Percentiles rank a stretch among this genome's conserved stretches.
phyloP scores from a whole-genome alignment of 2,329 filamentous ascomycete genomes.

The Cladophialophora carrionii region DNA sequence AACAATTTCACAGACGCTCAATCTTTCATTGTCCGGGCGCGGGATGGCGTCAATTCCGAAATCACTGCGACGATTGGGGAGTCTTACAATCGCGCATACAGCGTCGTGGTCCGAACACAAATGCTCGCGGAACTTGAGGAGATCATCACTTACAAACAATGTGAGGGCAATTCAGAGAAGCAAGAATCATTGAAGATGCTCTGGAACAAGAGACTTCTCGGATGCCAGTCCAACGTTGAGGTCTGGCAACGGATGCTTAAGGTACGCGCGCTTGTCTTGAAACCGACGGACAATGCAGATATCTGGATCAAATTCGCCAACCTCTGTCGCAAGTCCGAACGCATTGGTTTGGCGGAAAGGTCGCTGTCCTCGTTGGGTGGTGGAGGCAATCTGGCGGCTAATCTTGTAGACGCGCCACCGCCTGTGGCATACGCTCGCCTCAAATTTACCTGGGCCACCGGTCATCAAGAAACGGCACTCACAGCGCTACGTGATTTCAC shows the following conservation, averaged over 20 bases:
- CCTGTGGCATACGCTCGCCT: conserved; percentile 94
- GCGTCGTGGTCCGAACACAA: conserved; percentile 96
- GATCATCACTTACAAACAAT: conserved; percentile 96
- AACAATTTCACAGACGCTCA: conserved; percentile 93
- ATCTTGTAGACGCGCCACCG: conserved; percentile 57
- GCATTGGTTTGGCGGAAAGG: conserved; percentile 93
- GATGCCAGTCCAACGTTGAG: conserved; percentile 95
- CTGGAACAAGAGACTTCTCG: conserved; percentile 93
- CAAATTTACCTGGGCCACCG: conserved; percentile 94
- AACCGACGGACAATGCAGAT: conserved; percentile 88
- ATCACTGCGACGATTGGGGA: conserved; percentile 95
- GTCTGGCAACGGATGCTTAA: conserved; percentile 99
- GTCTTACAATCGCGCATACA: conserved; percentile 95
- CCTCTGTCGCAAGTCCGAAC: conserved; percentile 92
- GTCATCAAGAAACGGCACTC: conserved; percentile 66
- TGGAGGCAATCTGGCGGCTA: conserved; percentile 43
- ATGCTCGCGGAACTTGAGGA: conserved; percentile 99
- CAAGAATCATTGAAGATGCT: conserved; percentile 88
- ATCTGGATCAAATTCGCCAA: conserved; percentile 99
- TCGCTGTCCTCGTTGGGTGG: conserved; percentile 89
- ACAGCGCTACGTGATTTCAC: conserved; percentile 66
- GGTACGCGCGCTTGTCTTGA: conserved; percentile 87
- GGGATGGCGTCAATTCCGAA: conserved; percentile 93
- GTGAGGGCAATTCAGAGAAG: conserved; percentile 75
- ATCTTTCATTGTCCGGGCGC: conserved; percentile 85